Evolutionary conservation across 192 early-diverging fungal species (phyloP), one percentile per base, ranked within the genome.

Genomic region (Coemansia sp.): DNA sequence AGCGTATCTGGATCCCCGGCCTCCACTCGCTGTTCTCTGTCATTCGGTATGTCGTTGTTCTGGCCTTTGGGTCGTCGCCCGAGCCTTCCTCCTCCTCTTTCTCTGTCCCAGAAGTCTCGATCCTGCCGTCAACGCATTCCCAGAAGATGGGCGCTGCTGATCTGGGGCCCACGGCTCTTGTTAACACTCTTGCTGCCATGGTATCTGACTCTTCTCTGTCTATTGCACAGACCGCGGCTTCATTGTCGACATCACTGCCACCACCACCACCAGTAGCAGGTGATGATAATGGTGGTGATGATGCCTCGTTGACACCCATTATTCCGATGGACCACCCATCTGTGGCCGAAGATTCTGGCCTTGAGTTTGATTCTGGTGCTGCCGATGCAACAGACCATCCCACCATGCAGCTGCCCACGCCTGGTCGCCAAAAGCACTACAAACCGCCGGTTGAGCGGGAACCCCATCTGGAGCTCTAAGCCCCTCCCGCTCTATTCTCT

Each of bases 1-100:
- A 79, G 50, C 69, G 81, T 6, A 50, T 79, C 1, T 84, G 81
- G 81, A 84, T 84, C 50, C 81, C 81, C 1, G 81, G 81, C 15
- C 70, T 79, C 11, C 67, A 68, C 23, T 72, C 73, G 11, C 18
- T 68, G 56, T 68, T 84, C 41, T 37, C 50, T 0, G 18, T 72
- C 11, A 3, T 79, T 16, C 62, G 71, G 3, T 84, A 79, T 45
- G 1, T 77, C 53, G 11, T 72, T 13, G 9, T 15, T 3, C 66
- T 68, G 39, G 37, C 40, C 15, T 13, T 12, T 47, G 40, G n/a
- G 1, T 13, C 42, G 53, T 26, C 56, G 6, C 1, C 54, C 9
- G 48, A 18, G 15, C 6, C 48, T 11, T 49, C 48, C 6, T 12
- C 48, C 16, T 49, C 48, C 12, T 49, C 48, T 49, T 16, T 12